Percentiles rank a stretch among this genome's conserved stretches.
Conservation (phyloP, 2,329 filamentous ascomycete species). For the Diaporthe helianthi region DNA sequence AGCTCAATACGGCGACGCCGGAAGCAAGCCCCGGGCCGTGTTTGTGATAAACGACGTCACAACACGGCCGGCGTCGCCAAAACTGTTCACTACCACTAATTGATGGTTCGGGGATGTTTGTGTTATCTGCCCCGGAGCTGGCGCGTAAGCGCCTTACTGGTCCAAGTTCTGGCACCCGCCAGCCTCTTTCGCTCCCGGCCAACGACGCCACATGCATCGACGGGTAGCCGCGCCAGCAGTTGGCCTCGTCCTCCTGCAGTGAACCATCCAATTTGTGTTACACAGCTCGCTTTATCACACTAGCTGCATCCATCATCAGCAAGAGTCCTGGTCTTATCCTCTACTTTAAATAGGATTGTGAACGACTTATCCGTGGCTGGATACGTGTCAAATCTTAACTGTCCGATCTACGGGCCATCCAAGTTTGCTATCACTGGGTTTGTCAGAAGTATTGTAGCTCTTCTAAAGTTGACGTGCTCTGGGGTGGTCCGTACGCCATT, state of each 20-base stretch:
- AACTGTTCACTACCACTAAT: conserved; percentile 45
- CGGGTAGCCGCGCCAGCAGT: conserved; percentile 41
- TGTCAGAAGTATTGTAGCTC: conserved; percentile 47
- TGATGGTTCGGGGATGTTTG: conserved; percentile 48
- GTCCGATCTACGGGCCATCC: conserved; percentile 49
- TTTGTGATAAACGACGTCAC: conserved; percentile 55
- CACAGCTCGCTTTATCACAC: conserved; percentile 49
- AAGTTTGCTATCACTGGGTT: conserved; percentile 50
- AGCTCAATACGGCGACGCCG: conserved; percentile 34
- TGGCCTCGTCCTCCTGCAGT: conserved; percentile 48
- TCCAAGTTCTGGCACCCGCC: conserved; percentile 53
- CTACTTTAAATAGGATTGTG: conserved; percentile 47
- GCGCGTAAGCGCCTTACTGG: conserved; percentile 54
- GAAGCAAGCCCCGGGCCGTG: conserved; percentile 43
- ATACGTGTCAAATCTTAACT: conserved; percentile 44
- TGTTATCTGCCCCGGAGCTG: conserved; percentile 54
- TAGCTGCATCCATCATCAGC: conserved; percentile 43
- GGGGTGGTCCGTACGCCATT: conserved; percentile 52
- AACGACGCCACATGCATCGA: conserved; percentile 43
- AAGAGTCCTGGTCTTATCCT: conserved; percentile 34
- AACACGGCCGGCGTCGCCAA: conserved; percentile 47
- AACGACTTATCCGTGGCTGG: conserved; percentile 49
- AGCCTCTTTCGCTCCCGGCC: conserved; percentile 45
- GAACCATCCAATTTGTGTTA: conserved; percentile 49
- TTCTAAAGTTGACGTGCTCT: too few relatives aligned